Percentiles rank a stretch among this genome's conserved stretches.
Conservation (phyloP, 2,329 filamentous ascomycete species). For the Sporothrix protearum region DNA sequence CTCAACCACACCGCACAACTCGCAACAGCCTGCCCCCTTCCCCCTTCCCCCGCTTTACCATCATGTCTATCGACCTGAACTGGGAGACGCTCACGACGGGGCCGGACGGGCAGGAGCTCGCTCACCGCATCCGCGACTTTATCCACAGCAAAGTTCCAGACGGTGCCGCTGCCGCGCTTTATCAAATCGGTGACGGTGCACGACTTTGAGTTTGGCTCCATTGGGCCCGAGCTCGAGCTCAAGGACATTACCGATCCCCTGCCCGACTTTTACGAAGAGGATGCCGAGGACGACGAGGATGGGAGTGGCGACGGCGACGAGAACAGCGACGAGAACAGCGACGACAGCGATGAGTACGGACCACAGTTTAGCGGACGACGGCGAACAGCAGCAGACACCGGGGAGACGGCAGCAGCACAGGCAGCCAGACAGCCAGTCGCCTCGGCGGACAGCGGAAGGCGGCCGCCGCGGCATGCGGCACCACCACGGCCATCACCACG, state of each 20-base stretch:
- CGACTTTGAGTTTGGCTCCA: slow-evolving; percentile 84
- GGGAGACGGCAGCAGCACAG: slow-evolving; percentile 25
- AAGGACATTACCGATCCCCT: slow-evolving; percentile 97
- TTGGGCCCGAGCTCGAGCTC: slow-evolving; percentile 80
- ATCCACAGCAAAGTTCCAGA: slow-evolving; percentile 96
- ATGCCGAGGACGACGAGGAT: slow-evolving; percentile 56
- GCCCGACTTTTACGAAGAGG: slow-evolving; percentile 91
- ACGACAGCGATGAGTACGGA: slow-evolving; percentile 29
- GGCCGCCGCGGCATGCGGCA: neutral
- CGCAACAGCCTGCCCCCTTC: neutral
- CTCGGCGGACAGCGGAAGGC: slow-evolving; percentile 30
- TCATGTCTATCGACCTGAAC: slow-evolving; percentile 96
- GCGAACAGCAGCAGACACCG: slow-evolving; percentile 35
- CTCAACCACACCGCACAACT: neutral
- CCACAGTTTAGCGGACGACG: slow-evolving; percentile 27
- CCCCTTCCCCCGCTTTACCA: neutral
- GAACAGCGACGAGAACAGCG: slow-evolving; percentile 36
- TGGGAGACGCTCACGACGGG: slow-evolving; percentile 91
- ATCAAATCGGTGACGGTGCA: slow-evolving; percentile 95
- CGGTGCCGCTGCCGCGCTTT: slow-evolving; percentile 85
- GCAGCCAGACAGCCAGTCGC: slow-evolving; percentile 37
- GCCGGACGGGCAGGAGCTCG: slow-evolving; percentile 78
- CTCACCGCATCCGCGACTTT: slow-evolving; percentile 83
- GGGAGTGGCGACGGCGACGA: slow-evolving; percentile 45
- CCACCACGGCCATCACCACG: neutral